These are phyloP conservation scores for Iris macrosiphon DNA, from an alignment of 106 monocot genomes.

Conservation along the genomic window DNA sequence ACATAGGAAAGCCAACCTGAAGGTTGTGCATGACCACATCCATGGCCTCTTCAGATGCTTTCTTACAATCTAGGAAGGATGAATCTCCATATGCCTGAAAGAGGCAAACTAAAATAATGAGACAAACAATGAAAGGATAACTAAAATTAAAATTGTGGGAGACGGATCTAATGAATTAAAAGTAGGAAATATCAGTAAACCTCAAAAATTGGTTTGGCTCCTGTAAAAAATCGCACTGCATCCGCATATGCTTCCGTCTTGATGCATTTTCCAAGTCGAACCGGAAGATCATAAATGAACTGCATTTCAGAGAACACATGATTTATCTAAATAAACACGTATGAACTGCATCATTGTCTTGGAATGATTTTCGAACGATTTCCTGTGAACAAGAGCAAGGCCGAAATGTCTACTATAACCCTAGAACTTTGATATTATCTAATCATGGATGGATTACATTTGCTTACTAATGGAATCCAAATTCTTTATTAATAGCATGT, in stretches of 20 bases:
- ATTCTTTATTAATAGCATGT: too few species aligned
- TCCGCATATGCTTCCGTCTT: conserved; percentile 97
- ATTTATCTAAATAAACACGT: neutral
- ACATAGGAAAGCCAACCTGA: conserved; percentile 39
- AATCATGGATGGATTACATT: neutral
- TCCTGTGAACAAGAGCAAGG: neutral
- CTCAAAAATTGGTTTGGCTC: conserved; percentile 96
- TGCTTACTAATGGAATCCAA: neutral
- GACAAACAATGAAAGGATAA: neutral
- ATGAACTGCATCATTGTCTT: neutral
- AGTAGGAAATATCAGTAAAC: conserved; percentile 24
- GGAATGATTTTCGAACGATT: too few species aligned
- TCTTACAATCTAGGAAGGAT: conserved; percentile 96
- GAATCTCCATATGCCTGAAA: conserved; percentile 91
- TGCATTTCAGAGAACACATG: conserved; percentile 20
- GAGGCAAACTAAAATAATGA: neutral
- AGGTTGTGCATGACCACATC: conserved; percentile 68
- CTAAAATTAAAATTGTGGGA: neutral
- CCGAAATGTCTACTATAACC: neutral
- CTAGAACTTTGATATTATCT: neutral
- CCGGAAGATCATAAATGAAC: conserved; percentile 99
- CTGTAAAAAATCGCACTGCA: conserved; percentile 90
- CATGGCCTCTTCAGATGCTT: conserved; percentile 93
- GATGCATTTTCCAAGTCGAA: conserved; percentile 80
- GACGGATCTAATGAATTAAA: too few species aligned